phyloP scores from a whole-genome alignment of 305 asterid species.

The Rubia balearica region DNA sequence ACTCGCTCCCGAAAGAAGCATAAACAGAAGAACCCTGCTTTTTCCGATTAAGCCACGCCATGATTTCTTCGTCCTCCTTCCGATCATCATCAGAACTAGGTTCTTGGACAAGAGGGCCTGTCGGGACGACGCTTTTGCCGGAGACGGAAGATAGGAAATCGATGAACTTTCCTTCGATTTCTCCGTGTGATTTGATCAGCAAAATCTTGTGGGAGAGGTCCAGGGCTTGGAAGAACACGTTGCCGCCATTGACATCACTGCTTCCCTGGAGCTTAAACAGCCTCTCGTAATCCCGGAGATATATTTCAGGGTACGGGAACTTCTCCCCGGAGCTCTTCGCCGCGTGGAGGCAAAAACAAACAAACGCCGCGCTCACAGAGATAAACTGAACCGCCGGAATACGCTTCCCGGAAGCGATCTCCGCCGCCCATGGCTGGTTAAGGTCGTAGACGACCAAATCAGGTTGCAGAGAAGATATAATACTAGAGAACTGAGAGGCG shows the following conservation, averaged over 20 bases:
- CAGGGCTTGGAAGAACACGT: conserved; percentile 18
- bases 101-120: conserved; percentile 27
- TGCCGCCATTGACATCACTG: background rate
- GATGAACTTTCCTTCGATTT: conserved; percentile 34
- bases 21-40: background rate
- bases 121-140: conserved; percentile 15
- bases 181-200: conserved; percentile 26
- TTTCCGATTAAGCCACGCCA: conserved; percentile 1
- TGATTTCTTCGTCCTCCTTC: conserved; percentile 4
- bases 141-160: conserved; percentile 20
- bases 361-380: conserved; percentile 10
- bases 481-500: conserved; percentile 17
- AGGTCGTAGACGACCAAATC: conserved; percentile 22
- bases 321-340: conserved; percentile 1
- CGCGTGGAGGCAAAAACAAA: conserved; percentile 2
- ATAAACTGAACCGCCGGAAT: conserved; percentile 20
- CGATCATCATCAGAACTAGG: background rate
- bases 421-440: conserved; percentile 23
- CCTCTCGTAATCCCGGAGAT: conserved; percentile 16
- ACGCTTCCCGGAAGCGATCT: conserved; percentile 4
- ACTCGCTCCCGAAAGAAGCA: conserved; percentile 10
- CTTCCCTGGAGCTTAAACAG: background rate
- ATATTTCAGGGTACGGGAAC: conserved; percentile 19
- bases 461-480: conserved; percentile 18
- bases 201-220: background rate